These are phyloP conservation scores for Teratosphaeria gauchensis DNA, from an alignment of 2,329 filamentous ascomycete species.

Conservation along the genomic window DNA sequence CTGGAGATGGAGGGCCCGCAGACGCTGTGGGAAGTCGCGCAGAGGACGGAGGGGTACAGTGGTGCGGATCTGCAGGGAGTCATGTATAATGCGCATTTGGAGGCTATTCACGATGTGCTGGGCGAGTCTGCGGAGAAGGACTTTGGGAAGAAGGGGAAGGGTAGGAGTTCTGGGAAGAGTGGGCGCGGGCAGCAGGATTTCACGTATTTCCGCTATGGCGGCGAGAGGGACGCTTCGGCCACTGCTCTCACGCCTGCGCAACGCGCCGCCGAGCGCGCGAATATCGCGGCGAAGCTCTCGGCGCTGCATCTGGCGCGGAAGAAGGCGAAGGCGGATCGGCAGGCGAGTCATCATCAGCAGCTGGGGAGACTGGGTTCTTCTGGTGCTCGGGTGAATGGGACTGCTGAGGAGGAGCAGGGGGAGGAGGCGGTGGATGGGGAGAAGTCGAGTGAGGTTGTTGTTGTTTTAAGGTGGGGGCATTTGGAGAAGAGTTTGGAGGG, in stretches of 20 bases:
- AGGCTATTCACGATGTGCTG: conserved; percentile 90
- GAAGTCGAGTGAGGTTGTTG: conserved; percentile 56
- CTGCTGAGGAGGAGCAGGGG: background rate
- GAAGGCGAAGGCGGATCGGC: conserved; percentile 47
- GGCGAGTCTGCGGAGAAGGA: conserved; percentile 31
- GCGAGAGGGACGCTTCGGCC: conserved; percentile 30
- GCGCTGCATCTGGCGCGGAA: conserved; percentile 64
- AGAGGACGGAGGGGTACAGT: conserved; percentile 76
- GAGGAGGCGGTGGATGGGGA: background rate
- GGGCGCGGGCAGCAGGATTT: conserved; percentile 11
- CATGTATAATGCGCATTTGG: conserved; percentile 90
- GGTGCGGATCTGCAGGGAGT: conserved; percentile 92
- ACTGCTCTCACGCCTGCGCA: conserved; percentile 13
- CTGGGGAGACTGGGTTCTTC: background rate
- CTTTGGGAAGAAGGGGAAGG: conserved; percentile 22
- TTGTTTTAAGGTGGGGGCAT: conserved; percentile 68
- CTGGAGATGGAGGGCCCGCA: conserved; percentile 31
- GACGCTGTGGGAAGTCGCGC: conserved; percentile 53
- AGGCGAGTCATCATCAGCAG: conserved; percentile 15
- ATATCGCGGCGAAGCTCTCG: conserved; percentile 72
- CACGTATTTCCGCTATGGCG: conserved; percentile 76
- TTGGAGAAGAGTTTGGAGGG: conserved; percentile 64
- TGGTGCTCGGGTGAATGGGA: conserved; percentile 5
- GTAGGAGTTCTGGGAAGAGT: conserved; percentile 6
- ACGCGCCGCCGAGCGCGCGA: conserved; percentile 57